Evolutionary conservation across 352 stramenopile species (phyloP), one percentile per base, ranked within the genome.

Genomic region (Halophytophthora batemanensis): DNA sequence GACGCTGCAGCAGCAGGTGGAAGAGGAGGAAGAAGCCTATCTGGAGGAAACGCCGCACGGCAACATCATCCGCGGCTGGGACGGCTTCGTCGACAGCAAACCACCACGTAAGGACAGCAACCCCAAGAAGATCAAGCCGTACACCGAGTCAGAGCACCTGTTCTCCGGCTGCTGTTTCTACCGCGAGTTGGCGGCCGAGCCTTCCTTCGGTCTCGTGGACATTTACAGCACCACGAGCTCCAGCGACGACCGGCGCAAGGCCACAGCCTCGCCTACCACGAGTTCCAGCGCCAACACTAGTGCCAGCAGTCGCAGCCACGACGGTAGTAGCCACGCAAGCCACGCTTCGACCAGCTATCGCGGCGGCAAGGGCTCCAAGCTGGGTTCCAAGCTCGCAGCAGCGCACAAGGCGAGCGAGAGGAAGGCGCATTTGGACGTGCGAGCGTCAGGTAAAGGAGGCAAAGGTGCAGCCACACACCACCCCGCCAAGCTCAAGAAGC

Each of bases 11-110:
- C 15, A 60, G 23, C 84, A 91, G 64, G 90, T 94, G 45, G 74
- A 87, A 36, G 84, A 93, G 31, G 74, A 87, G 44, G 84, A 94
- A 50, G 66, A 69, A 15, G 61, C 67, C 52, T 94, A 94, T 50
- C 55, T 94, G 11, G 84, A 94, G 22, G 84, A 94, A 37, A 94
- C 84, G 5, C 62, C 77, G 34, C 82, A 94, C 47, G 84, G 84
- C 34, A 94, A 94, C 70, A 94, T 94, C 56, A 81, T 94, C 53
- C 82, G 82, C 38, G 84, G 84, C 34, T 94, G 84, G 84, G 84
- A 94, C 45, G 84, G 84, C 42, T 94, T 91, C 56, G 86, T 90
- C 43, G 83, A 94, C 64, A 78, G 68, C 23, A 92, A 90, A 45
- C 77, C 79, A 50, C 73, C 71, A 21, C 77, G 81, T 44, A 92